phyloP scores from a whole-genome alignment of 2,329 filamentous ascomycete species.

The Alternaria incomplexa region DNA sequence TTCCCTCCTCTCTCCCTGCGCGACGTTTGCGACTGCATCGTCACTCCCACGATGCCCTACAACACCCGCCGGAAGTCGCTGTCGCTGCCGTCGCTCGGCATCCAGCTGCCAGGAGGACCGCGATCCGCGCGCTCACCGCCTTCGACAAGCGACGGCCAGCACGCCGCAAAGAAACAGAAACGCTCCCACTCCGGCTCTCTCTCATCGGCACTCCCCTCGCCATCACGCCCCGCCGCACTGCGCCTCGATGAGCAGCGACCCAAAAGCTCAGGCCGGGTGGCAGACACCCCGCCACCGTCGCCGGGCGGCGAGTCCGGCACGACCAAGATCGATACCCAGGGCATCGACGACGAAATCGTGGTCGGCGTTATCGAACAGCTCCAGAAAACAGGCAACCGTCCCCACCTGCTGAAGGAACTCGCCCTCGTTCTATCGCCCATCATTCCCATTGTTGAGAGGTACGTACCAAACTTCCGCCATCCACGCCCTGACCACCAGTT shows the following conservation, averaged over 20 bases:
- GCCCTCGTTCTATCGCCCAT: conserved; percentile 77
- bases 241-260: conserved; percentile 56
- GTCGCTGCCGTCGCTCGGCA: conserved; percentile 89
- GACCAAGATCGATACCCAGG: conserved; percentile 74
- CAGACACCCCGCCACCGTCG: conserved; percentile 81
- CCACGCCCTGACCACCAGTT: conserved; percentile 23
- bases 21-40: conserved; percentile 16
- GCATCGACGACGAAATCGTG: conserved; percentile 94
- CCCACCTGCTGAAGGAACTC: conserved; percentile 93
- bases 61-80: conserved; percentile 97
- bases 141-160: conserved; percentile 61
- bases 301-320: conserved; percentile 60
- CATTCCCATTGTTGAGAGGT: conserved; percentile 90
- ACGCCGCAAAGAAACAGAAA: conserved; percentile 69
- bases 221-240: conserved; percentile 53
- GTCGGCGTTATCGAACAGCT: conserved; percentile 87
- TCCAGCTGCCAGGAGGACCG: conserved; percentile 70
- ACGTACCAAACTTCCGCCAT: conserved; percentile 53
- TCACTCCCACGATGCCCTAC: conserved; percentile 73
- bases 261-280: conserved; percentile 51
- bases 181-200: conserved; percentile 68
- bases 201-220: conserved; percentile 51
- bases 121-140: conserved; percentile 63
- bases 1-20: conserved; percentile 4
- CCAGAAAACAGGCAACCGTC: conserved; percentile 87